Base-by-base conservation (phyloP, 805 yeast genomes). In the Candida tallmaniae region DNA sequence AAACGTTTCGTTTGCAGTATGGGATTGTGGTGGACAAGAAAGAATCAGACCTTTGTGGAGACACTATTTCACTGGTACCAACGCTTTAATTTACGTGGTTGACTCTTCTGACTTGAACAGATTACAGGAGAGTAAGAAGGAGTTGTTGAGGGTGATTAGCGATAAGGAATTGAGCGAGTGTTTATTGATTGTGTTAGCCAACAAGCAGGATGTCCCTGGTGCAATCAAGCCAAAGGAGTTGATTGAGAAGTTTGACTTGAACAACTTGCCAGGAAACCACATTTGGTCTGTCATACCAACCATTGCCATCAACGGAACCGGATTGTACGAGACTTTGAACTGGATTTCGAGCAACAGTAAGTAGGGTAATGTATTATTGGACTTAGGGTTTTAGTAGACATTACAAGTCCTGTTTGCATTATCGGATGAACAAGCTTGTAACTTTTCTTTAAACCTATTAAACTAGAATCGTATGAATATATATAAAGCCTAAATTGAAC, bases 21-120 rank as follows among this genome's bases (percentile, higher is more conserved):
- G 95, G 95, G 95, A 85, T 60, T 93, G 93, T 41, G 97, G 97
- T 63, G 97, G 96, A 56, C 97, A 87, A 66, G 94, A 84, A 51
- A 71, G 94, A 58, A 76, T 88, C 47, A 76, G 96, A 54, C 95
- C 94, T 0, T 69, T 89, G 39, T 89, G 97, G 97, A 78, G 96
- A 60, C 96, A 89, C 56, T 89, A 89, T 62, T 87, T 83, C 61
- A 84, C 95, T 9, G 95, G 95, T 24, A 86, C 96, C 4, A 83
- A 87, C 54, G 96, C 95, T 7, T 71, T 89, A 39, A 86, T 89
- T 36, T 89, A 85, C 58, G 97, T 89, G 36, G 82, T 89, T 40
- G 97, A 89, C 60, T 74, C 87, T 5, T 76, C 83, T 6, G 95
- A 88, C 59, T 54, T 62, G 29, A 74, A 69, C 21, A 71, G 96